phyloP scores from a whole-genome alignment of 169 alveolate species.

The Plasmodium fragile region DNA sequence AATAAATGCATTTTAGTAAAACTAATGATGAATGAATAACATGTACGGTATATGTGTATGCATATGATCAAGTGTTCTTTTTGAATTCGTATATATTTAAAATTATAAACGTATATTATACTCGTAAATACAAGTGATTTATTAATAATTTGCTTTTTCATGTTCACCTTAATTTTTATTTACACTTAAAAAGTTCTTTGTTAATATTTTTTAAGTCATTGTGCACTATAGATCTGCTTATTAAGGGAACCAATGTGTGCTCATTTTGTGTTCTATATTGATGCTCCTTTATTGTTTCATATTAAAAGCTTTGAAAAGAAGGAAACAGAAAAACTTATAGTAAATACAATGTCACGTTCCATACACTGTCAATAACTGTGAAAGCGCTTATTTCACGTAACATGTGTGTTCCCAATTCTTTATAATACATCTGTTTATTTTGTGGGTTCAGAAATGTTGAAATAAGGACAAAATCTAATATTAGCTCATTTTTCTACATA shows the following conservation, averaged over 20 bases:
- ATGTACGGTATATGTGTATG: neutral
- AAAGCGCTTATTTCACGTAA: neutral
- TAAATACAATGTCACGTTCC: neutral
- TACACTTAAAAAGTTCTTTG: neutral
- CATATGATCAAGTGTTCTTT: neutral
- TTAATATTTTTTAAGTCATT: neutral
- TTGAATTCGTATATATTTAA: neutral
- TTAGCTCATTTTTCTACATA: neutral
- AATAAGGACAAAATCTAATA: neutral
- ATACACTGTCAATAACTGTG: neutral
- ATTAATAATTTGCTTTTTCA: neutral
- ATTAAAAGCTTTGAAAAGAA: neutral
- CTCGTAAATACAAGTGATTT: neutral
- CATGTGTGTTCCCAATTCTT: neutral
- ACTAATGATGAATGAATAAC: neutral
- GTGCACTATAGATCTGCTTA: neutral
- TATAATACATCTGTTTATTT: neutral
- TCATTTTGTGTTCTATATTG: neutral
- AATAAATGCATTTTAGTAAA: neutral
- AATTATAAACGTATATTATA: neutral
- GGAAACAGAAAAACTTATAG: neutral
- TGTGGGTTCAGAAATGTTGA: neutral
- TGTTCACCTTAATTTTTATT: neutral
- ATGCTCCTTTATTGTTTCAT: neutral
- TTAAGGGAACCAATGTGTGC: neutral